Percentiles rank a stretch among this genome's conserved stretches.
phyloP scores from a whole-genome alignment of 2,329 filamentous ascomycete species.

The Penicillium oxalicum region DNA sequence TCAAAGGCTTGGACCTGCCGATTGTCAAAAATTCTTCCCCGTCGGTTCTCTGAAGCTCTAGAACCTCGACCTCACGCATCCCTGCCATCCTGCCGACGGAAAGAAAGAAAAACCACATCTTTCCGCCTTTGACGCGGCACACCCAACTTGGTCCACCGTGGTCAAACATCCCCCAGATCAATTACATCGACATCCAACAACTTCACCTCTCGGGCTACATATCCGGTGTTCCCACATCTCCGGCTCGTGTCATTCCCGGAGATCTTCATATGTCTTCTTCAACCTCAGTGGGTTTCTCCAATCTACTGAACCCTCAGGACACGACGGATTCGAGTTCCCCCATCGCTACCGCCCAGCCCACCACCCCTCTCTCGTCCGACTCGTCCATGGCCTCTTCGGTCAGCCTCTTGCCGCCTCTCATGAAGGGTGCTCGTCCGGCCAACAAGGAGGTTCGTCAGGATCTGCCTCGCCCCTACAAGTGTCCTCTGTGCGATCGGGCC shows the following conservation, averaged over 20 bases:
- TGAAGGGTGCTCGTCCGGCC: slow-evolving; percentile 48
- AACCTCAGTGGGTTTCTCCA: slow-evolving; percentile 67
- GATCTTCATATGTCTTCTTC: slow-evolving; percentile 65
- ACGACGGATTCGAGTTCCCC: slow-evolving; percentile 17
- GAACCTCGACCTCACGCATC: slow-evolving; percentile 4
- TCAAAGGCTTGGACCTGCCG: no score
- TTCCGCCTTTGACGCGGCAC: no score
- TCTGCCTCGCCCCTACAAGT: slow-evolving; percentile 95
- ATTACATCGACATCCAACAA: neutral
- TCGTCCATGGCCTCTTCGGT: slow-evolving; percentile 41
- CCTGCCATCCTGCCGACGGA: no score
- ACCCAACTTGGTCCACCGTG: no score
- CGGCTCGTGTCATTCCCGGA: slow-evolving; percentile 1
- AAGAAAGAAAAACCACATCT: no score
- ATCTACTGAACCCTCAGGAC: slow-evolving; percentile 62
- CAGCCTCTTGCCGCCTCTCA: slow-evolving; percentile 41
- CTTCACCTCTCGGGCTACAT: slow-evolving; percentile 12
- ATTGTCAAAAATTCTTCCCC: no score
- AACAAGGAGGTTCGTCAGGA: slow-evolving; percentile 63
- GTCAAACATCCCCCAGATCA: no score
- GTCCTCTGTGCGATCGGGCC: slow-evolving; percentile 94
- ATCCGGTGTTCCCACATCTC: slow-evolving; percentile 12
- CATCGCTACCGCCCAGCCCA: slow-evolving; percentile 14
- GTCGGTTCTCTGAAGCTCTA: slow-evolving; percentile 11
- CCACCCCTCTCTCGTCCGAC: slow-evolving; percentile 21